phyloP scores from a whole-genome alignment of 257 asterid species.

The Ajuga chamaepitys region DNA sequence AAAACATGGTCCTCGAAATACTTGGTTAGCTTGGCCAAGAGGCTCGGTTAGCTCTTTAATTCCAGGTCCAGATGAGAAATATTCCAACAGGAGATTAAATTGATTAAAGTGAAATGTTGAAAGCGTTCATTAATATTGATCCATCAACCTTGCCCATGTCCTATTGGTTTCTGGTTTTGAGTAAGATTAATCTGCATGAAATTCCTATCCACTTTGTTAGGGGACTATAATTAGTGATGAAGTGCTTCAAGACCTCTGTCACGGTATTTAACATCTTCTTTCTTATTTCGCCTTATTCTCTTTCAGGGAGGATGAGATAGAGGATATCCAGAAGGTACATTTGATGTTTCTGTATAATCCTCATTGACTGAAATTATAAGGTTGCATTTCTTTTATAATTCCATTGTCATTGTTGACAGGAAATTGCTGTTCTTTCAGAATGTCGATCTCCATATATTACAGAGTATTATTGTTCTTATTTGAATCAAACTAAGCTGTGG shows the following conservation, averaged over 20 bases:
- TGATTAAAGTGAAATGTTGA: not conserved
- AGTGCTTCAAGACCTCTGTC: not conserved
- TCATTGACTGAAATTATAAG: not conserved
- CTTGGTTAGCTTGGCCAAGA: not conserved
- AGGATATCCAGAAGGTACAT: conserved; percentile 94
- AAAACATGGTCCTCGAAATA: not conserved
- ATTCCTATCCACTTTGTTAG: not conserved
- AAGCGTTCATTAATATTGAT: not conserved
- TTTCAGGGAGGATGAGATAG: conserved; percentile 96
- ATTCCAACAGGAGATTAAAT: not conserved
- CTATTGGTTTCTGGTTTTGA: not conserved
- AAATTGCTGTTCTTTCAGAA: conserved; percentile 93
- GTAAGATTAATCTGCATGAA: not conserved
- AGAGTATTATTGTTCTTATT: conserved; percentile 86
- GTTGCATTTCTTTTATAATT: not conserved
- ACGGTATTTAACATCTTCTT: not conserved
- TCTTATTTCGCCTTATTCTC: conserved; percentile 12
- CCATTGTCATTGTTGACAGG: conserved; percentile 45
- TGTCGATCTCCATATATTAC: conserved; percentile 93
- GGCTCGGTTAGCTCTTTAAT: not conserved
- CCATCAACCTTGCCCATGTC: not conserved
- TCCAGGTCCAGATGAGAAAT: not conserved
- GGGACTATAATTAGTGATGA: not conserved
- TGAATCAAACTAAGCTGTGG: conserved; percentile 90
- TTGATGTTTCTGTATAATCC: conserved; percentile 12